phyloP scores from a whole-genome alignment of 352 stramenopile genomes.

The Aphanomyces invadans region DNA sequence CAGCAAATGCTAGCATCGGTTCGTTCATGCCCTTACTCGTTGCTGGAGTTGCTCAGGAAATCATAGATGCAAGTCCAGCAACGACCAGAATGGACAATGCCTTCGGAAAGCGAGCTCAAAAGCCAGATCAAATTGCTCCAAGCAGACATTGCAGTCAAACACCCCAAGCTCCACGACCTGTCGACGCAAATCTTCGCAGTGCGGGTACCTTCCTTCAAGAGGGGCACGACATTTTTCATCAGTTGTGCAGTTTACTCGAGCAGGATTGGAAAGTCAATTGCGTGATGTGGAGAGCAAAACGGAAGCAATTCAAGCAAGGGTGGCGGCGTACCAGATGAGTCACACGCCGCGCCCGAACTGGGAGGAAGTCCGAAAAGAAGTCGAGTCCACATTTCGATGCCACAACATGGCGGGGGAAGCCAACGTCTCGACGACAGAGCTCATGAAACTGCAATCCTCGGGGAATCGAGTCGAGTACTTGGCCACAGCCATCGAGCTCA shows the following conservation, averaged over 20 bases:
- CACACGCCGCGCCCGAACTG: conserved; percentile 10
- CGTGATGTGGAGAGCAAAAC: background rate
- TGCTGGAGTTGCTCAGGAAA: background rate
- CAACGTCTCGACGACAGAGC: background rate
- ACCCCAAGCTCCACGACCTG: background rate
- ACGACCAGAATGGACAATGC: background rate
- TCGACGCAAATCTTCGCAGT: conserved; percentile 5
- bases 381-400: conserved; percentile 2
- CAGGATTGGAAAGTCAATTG: background rate
- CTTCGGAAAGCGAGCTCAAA: background rate
- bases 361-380: background rate
- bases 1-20: background rate
- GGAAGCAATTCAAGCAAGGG: background rate
- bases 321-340: background rate
- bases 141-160: background rate
- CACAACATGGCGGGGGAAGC: background rate
- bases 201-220: background rate
- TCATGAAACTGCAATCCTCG: background rate
- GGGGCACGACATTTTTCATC: too few relatives aligned
- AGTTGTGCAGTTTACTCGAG: background rate
- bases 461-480: background rate
- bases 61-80: background rate
- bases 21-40: background rate
- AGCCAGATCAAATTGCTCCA: background rate
- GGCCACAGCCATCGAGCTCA: background rate